Conservation (phyloP, 2,329 filamentous ascomycete genomes). For the Macrophomina tecta region DNA sequence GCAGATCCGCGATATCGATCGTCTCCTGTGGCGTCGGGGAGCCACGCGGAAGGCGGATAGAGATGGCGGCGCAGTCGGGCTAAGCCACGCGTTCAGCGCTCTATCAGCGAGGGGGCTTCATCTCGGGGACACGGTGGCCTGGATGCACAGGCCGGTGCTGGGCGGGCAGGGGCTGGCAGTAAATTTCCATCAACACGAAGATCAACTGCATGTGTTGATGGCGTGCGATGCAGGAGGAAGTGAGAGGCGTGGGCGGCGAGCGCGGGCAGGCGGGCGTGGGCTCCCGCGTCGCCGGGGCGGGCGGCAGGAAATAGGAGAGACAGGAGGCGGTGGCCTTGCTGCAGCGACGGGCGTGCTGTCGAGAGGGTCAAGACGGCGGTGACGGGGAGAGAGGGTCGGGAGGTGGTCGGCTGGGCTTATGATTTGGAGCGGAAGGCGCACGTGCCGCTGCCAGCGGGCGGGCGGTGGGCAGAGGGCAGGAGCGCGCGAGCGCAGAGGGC, state of each 20-base stretch:
- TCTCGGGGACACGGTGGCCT: conserved; percentile 25
- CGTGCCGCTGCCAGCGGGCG: conserved; percentile 19
- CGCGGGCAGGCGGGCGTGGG: not conserved
- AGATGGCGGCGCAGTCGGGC: not conserved
- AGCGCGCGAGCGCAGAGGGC: not conserved
- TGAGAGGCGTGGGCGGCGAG: not conserved
- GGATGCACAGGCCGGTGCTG: conserved; percentile 11
- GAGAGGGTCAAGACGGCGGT: conserved; percentile 1
- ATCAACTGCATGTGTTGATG: conserved; percentile 15
- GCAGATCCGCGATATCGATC: conserved; percentile 13
- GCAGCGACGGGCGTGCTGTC: not conserved
- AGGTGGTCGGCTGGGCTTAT: not conserved
- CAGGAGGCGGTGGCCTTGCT: conserved; percentile 14
- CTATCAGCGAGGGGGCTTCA: conserved; percentile 10
- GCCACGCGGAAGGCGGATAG: not conserved
- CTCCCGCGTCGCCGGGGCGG: not conserved
- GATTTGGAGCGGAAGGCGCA: conserved; percentile 18
- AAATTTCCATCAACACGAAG: conserved; percentile 27
- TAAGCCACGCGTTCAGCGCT: conserved; percentile 18
- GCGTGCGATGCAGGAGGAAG: conserved; percentile 18
- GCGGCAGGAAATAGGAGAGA: not conserved
- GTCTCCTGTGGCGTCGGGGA: conserved; percentile 12
- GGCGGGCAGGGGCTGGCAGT: not conserved
- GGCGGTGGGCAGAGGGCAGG: not conserved
- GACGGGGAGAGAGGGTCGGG: conserved; percentile 13